phyloP scores from a whole-genome alignment of 164 flowering plant genomes.

The Chloranthus sessilifolius region DNA sequence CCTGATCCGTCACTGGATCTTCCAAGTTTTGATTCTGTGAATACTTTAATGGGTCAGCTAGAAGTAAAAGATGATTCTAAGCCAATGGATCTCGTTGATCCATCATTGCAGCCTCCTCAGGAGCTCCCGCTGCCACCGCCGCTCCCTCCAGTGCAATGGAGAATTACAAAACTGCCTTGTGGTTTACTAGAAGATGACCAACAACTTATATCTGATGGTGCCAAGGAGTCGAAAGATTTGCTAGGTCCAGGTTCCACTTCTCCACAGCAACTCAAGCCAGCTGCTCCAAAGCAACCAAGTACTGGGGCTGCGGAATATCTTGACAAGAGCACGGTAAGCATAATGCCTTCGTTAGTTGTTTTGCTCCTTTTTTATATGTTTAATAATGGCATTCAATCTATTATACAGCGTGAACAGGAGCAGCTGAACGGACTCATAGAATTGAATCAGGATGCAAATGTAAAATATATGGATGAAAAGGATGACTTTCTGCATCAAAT shows the following conservation, averaged over 20 bases:
- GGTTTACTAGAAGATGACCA: conserved; percentile 22
- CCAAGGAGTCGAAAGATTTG: conserved; percentile 14
- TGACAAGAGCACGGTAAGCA: conserved; percentile 39
- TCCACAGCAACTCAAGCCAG: conserved; percentile 26
- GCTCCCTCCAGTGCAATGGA: conserved; percentile 64
- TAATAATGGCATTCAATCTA: conserved; percentile 2
- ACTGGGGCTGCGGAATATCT: conserved; percentile 13
- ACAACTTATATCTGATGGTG: conserved; percentile 21
- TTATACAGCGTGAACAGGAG: conserved; percentile 24
- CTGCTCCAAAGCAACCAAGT: conserved; percentile 24
- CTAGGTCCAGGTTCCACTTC: conserved; percentile 18
- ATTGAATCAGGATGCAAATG: conserved; percentile 23
- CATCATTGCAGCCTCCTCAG: conserved; percentile 8
- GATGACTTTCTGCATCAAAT: conserved; percentile 73
- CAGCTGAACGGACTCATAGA: conserved; percentile 24
- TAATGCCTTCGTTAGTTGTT: too few species aligned
- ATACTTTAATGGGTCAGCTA: conserved; percentile 18
- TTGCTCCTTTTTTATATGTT: background rate
- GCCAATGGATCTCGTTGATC: conserved; percentile 7
- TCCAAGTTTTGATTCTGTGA: conserved; percentile 39
- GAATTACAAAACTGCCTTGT: conserved; percentile 21
- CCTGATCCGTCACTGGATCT: conserved; percentile 31
- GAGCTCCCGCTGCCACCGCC: conserved; percentile 58
- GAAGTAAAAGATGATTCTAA: conserved; percentile 16
- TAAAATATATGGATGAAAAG: conserved; percentile 38